Percentiles rank a stretch among this genome's conserved stretches.
phyloP scores from a whole-genome alignment of 352 stramenopile species.

The Globisporangium carolinianum region DNA sequence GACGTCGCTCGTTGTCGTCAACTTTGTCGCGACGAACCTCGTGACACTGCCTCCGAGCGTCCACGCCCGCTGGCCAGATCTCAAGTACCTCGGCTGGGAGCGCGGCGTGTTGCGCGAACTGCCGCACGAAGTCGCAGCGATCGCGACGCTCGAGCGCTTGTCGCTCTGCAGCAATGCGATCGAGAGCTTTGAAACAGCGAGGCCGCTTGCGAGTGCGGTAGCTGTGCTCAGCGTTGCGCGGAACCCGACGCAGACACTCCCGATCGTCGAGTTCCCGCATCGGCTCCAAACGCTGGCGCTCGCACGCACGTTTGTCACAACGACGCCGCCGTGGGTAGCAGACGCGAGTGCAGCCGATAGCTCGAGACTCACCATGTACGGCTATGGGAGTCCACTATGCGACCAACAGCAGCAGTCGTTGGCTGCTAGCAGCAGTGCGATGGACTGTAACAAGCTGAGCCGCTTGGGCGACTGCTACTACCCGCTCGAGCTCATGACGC shows the following conservation, averaged over 20 bases:
- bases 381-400: background rate
- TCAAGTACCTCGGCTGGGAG: background rate
- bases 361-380: background rate
- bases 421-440: background rate
- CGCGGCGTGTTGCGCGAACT: background rate
- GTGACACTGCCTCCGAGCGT: background rate
- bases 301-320: background rate
- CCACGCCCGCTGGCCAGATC: background rate
- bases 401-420: background rate
- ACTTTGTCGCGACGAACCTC: slow-evolving; percentile 3
- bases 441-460: background rate
- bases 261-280: background rate
- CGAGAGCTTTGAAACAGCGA: background rate
- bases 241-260: background rate
- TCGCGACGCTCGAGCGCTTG: background rate
- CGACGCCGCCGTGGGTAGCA: background rate
- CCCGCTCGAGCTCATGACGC: background rate
- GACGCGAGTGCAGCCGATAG: background rate
- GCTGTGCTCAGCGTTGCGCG: background rate
- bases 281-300: background rate
- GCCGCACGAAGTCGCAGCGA: background rate
- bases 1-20: background rate
- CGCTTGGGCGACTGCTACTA: background rate
- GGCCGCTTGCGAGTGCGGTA: background rate
- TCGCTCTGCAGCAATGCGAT: background rate